phyloP scores from a whole-genome alignment of 176 grass and related monocot genomes.

The Phoenix dactylifera region DNA sequence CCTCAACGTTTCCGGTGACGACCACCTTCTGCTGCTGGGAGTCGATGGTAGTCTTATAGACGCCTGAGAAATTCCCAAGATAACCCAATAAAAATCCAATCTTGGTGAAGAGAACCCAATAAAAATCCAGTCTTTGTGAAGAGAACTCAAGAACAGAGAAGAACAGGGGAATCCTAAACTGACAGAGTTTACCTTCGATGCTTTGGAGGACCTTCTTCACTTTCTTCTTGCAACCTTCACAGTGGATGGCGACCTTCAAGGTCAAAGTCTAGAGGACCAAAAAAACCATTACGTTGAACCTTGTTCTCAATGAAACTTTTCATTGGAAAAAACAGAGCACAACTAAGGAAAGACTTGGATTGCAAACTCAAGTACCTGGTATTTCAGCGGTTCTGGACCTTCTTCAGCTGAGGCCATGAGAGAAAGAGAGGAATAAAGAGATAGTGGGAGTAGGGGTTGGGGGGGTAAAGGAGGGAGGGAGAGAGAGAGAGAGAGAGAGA shows the following conservation, averaged over 20 bases:
- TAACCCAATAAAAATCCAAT: background rate
- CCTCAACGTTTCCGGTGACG: conserved; percentile 38
- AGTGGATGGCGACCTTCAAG: conserved; percentile 83
- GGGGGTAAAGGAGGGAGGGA: conserved; percentile 2
- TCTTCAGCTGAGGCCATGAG: conserved; percentile 59
- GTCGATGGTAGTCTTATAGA: conserved; percentile 61
- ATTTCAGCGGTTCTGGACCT: conserved; percentile 52
- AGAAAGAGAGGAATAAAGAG: background rate
- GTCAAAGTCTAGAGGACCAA: conserved; percentile 35
- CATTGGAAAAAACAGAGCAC: background rate
- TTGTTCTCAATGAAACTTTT: no score
- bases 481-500: conserved; percentile 6
- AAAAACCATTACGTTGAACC: no score
- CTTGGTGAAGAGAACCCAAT: background rate
- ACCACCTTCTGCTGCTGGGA: conserved; percentile 72
- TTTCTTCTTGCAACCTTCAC: conserved; percentile 93
- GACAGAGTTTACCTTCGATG: conserved; percentile 37
- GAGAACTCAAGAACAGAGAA: background rate
- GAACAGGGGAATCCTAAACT: background rate
- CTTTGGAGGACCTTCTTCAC: conserved; percentile 63
- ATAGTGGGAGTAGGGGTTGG: no score
- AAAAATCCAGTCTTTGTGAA: background rate
- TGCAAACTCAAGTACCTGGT: conserved; percentile 45
- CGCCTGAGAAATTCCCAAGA: conserved; percentile 24
- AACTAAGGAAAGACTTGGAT: background rate